phyloP scores from a whole-genome alignment of 78 protist genomes.

The Dictyostelium capitatum region DNA sequence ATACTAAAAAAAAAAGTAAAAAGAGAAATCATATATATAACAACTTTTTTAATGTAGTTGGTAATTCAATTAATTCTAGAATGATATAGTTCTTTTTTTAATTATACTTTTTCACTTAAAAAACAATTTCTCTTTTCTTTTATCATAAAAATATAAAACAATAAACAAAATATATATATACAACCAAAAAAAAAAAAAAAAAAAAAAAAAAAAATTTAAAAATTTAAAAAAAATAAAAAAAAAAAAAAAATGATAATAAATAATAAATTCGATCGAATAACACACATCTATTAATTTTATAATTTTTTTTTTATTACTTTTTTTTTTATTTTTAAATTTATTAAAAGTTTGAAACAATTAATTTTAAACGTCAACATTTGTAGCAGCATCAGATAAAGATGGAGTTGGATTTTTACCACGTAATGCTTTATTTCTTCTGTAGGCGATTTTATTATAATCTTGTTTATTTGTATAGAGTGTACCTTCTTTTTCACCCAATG shows the following conservation, averaged over 20 bases:
- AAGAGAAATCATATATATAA: not conserved
- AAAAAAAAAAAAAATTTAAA: too few relatives aligned
- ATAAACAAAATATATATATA: not conserved
- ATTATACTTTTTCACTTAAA: not conserved
- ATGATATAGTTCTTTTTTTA: not conserved
- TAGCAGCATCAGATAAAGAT: not conserved
- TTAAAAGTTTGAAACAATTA: not conserved
- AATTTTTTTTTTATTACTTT: not conserved
- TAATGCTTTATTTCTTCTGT: slow-evolving; percentile 11
- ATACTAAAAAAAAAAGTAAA: not conserved
- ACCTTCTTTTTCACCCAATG: slow-evolving; percentile 10
- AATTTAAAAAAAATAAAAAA: too few relatives aligned
- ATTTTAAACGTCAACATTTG: slow-evolving; percentile 22
- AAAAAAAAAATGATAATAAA: too few relatives aligned
- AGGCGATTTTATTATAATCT: slow-evolving; percentile 31
- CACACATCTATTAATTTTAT: too few relatives aligned
- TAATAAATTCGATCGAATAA: too few relatives aligned
- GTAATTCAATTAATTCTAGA: not conserved
- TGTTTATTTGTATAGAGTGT: not conserved
- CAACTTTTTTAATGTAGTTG: too few relatives aligned
- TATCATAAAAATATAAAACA: not conserved
- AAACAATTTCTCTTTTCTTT: not conserved
- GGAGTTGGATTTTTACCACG: not conserved
- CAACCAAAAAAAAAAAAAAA: not conserved
- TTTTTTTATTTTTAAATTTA: not conserved